phyloP scores from a whole-genome alignment of 805 yeast species.

The Teunomyces tritomae region DNA sequence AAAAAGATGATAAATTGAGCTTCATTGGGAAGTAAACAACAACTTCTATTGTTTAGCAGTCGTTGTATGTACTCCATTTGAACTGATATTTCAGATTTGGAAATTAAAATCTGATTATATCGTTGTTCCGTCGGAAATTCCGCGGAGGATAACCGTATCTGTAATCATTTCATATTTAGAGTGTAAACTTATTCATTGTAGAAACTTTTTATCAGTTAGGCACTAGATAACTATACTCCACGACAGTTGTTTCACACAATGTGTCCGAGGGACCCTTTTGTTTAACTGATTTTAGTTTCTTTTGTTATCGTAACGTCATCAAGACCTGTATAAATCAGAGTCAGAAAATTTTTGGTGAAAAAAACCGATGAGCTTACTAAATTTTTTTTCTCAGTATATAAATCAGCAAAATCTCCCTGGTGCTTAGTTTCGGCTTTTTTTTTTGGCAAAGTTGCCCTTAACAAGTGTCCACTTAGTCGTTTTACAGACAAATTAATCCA shows the following conservation, averaged over 20 bases:
- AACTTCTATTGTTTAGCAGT: too few relatives aligned
- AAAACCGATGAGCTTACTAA: conserved; percentile 2
- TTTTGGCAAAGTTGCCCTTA: conserved; percentile 44
- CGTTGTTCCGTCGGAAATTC: background rate
- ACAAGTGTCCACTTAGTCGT: conserved; percentile 3
- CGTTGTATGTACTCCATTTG: too few relatives aligned
- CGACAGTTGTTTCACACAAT: background rate
- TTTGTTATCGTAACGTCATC: background rate
- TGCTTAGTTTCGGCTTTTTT: conserved; percentile 21
- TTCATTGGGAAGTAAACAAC: too few relatives aligned
- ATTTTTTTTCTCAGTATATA: conserved; percentile 6
- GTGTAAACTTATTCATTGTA: too few relatives aligned
- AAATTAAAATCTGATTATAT: too few relatives aligned
- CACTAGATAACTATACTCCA: too few relatives aligned
- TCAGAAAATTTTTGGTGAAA: conserved; percentile 9
- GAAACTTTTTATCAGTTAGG: too few relatives aligned
- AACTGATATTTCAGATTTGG: too few relatives aligned
- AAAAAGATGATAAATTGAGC: too few relatives aligned
- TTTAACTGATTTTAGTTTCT: background rate
- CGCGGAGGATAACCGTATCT: background rate
- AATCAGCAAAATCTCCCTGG: conserved; percentile 5
- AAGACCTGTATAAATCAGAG: conserved; percentile 4
- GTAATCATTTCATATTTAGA: too few relatives aligned
- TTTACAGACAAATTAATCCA: conserved; percentile 1
- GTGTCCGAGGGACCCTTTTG: background rate